These are phyloP conservation scores for Alternaria brassicicola DNA, from an alignment of 2,329 filamentous ascomycete genomes.

Conservation along the genomic window DNA sequence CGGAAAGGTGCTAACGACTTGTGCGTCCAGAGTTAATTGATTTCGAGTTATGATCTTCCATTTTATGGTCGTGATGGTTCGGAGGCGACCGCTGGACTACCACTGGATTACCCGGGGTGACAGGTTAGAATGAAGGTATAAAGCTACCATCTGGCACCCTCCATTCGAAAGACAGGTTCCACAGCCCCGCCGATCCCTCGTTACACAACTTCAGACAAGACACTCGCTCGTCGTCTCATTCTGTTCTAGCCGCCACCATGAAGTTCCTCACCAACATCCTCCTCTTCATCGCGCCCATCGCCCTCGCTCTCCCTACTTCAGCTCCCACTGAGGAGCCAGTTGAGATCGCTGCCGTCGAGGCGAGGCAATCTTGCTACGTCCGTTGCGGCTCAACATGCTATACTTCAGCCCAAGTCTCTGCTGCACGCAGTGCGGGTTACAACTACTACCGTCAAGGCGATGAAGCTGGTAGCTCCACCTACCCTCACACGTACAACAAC, in stretches of 20 bases:
- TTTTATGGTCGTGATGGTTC: constrained; percentile 11
- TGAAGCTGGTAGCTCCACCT: constrained; percentile 51
- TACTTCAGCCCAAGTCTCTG: constrained; percentile 55
- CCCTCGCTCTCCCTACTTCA: constrained; percentile 29
- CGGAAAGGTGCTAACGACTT: constrained; percentile 13
- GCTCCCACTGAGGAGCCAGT: constrained; percentile 11
- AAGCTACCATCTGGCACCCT: not conserved
- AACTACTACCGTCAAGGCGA: constrained; percentile 54
- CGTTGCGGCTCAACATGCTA: constrained; percentile 63
- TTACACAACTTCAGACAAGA: constrained; percentile 7
- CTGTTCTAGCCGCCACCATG: constrained; percentile 14
- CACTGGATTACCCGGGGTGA: not conserved
- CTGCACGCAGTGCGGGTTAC: constrained; percentile 61
- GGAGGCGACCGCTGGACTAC: constrained; percentile 23
- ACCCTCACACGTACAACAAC: constrained; percentile 67
- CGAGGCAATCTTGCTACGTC: constrained; percentile 54
- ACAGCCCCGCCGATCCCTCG: constrained; percentile 11
- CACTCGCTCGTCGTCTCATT: constrained; percentile 15
- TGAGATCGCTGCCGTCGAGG: constrained; percentile 27
- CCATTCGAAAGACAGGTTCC: constrained; percentile 1
- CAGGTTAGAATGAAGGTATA: constrained; percentile 5
- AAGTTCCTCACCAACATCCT: constrained; percentile 28
- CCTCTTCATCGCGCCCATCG: constrained; percentile 22
- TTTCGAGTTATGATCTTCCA: constrained; percentile 20
- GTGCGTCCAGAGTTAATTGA: constrained; percentile 18